Evolutionary conservation across 202 grass and related monocot species (phyloP).

Genomic region (Zizania palustris): DNA sequence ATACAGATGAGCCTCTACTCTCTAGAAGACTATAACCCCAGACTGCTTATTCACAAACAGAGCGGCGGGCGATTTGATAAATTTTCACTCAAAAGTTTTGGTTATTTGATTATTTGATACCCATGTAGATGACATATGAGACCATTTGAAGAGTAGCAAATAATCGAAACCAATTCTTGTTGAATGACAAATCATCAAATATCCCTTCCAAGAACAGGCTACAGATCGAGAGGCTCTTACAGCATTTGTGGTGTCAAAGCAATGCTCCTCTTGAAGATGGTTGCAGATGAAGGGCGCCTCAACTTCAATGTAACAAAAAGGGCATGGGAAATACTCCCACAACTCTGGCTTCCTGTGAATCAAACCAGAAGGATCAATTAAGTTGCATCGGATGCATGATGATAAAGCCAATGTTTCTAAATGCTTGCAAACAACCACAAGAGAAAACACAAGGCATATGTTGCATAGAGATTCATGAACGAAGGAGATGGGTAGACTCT

Average conservation of each 20-base stretch:
- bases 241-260: slow-evolving; percentile 80
- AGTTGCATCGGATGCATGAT: slow-evolving; percentile 32
- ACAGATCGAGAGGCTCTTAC: slow-evolving; percentile 39
- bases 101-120: no score
- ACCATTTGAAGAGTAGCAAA: no score
- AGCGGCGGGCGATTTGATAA: no score
- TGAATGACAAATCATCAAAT: no score
- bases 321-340: slow-evolving; percentile 90
- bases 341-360: slow-evolving; percentile 64
- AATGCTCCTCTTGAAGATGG: slow-evolving; percentile 93
- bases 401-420: slow-evolving; percentile 13
- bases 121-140: no score
- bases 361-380: slow-evolving; percentile 15
- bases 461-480: not conserved
- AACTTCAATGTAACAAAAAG: slow-evolving; percentile 87
- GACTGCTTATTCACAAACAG: not conserved
- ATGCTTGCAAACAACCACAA: slow-evolving; percentile 22
- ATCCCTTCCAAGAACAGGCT: not conserved
- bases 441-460: not conserved
- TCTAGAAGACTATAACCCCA: not conserved
- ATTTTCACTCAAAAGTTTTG: no score
- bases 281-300: slow-evolving; percentile 72
- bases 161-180: no score
- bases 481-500: not conserved
- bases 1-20: not conserved